Evolutionary conservation across 768 basidiomycete genomes (phyloP).

Genomic region (Tricholoma hemisulphureum): DNA sequence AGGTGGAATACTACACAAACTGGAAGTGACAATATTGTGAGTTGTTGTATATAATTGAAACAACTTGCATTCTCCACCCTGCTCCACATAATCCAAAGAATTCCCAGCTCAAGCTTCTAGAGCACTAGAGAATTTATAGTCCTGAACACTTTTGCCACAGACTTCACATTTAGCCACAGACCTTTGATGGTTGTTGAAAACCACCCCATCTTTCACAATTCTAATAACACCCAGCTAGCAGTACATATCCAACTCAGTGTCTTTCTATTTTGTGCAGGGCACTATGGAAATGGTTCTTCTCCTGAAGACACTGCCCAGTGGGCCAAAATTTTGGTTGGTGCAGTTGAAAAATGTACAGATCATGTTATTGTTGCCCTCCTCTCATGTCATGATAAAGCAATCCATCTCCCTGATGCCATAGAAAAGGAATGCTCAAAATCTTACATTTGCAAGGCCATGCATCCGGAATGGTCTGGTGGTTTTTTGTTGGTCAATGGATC

Average conservation of each 20-base stretch:
- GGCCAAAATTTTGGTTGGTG: no score
- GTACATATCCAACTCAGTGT: slow-evolving; percentile 22
- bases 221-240: slow-evolving; percentile 17
- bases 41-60: not conserved
- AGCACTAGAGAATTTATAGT: not conserved
- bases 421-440: slow-evolving; percentile 11
- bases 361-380: no score
- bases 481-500: slow-evolving; percentile 24
- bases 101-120: not conserved
- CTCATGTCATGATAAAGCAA: slow-evolving; percentile 10
- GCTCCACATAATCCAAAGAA: not conserved
- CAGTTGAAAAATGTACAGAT: slow-evolving; percentile 14
- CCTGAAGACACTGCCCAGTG: slow-evolving; percentile 17
- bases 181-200: no score
- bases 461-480: slow-evolving; percentile 20
- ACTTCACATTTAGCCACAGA: not conserved
- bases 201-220: no score
- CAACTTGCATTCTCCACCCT: not conserved
- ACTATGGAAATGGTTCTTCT: slow-evolving; percentile 17
- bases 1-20: no score
- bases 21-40: not conserved
- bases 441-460: slow-evolving; percentile 4
- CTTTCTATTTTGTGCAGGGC: no score
- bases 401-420: not conserved
- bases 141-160: not conserved